Base-by-base conservation (phyloP, 129 eudicot genomes). In the Gnaphalium uliginosum region DNA sequence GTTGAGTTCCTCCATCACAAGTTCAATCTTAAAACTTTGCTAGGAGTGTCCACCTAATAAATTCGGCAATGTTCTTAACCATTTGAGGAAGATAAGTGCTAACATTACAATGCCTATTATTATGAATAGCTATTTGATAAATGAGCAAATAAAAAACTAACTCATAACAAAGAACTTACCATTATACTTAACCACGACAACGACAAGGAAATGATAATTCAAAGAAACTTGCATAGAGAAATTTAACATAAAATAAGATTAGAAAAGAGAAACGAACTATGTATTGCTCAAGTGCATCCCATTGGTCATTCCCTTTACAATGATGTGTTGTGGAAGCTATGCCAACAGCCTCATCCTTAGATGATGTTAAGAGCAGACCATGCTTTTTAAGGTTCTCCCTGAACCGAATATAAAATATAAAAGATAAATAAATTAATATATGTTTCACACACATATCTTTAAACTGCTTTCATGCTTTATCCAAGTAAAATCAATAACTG, bases 211-310 rank as follows among this genome's bases (percentile, higher is more conserved):
- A 13, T 18, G 19, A 54, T 46, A 23, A 78, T 26, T 33, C 18
- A 66, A 43, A 48, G 35, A 59, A 60, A 17, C 43, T 60, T 18
- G 15, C 22, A 74, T 26, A 63, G 6, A 62, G 33, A 18, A 62
- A 62, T 6, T 14, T 26, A 39, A 26, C 10, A 23, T 19, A 62
- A 21, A 23, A 8, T 21, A 62, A 21, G 53, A 30, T 54, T 15
- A 73, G 73, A 66, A 72, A 43, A 37, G 69, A 77, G 70, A 8
- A 9, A 95, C 97, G 35, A 61, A 95, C 99, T 70, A 91, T 93
- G 79, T 89, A 95, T 71, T 78, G 77, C 68, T 91, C 97, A 76
- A 95, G 95, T 58, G 93, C 86, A 75, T 87, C 97, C 99, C 99
- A 95, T 29, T 89, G 96, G 81, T 70, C 84, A 71, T 79, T 92